Evolutionary conservation across 2,329 filamentous ascomycete genomes (phyloP).

Genomic region (Fusarium odoratissimum): DNA sequence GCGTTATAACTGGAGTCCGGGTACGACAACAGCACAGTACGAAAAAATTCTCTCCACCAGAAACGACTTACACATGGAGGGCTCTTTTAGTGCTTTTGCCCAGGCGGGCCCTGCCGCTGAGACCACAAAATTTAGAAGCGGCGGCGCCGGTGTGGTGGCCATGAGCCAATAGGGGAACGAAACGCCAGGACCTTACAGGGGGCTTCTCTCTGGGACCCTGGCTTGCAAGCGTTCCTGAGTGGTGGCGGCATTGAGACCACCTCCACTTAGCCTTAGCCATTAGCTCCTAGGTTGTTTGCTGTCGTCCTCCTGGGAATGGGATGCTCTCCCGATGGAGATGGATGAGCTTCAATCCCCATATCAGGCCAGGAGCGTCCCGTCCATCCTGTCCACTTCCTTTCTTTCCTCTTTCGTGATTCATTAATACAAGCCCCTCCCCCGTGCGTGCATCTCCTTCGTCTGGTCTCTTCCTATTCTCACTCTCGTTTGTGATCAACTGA

Average conservation of each 20-base stretch:
- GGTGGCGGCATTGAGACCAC: slow-evolving; percentile 33
- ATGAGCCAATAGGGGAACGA: slow-evolving; percentile 17
- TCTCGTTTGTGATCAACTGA: slow-evolving; percentile 23
- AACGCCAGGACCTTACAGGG: slow-evolving; percentile 23
- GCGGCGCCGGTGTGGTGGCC: slow-evolving; percentile 15
- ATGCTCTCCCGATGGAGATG: slow-evolving; percentile 9
- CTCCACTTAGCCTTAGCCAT: slow-evolving; percentile 25
- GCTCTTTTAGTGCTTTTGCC: slow-evolving; percentile 21
- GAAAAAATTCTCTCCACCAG: not conserved
- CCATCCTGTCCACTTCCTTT: slow-evolving; percentile 7
- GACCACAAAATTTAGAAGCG: slow-evolving; percentile 30
- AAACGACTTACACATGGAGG: not conserved
- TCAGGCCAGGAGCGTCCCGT: slow-evolving; percentile 19
- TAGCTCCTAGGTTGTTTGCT: slow-evolving; percentile 14
- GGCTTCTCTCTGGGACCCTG: slow-evolving; percentile 6
- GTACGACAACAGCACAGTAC: slow-evolving; percentile 22
- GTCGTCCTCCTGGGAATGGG: slow-evolving; percentile 2
- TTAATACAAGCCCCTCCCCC: slow-evolving; percentile 23
- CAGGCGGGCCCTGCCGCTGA: slow-evolving; percentile 43
- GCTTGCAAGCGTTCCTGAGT: slow-evolving; percentile 35
- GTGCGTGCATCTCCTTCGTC: slow-evolving; percentile 14
- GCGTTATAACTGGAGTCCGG: not conserved
- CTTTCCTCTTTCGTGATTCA: slow-evolving; percentile 16
- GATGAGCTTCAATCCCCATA: slow-evolving; percentile 35
- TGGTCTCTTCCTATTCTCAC: slow-evolving; percentile 27